Percentiles rank a stretch among this genome's conserved stretches.
Conservation (phyloP, 306 rosid species). For the Ammopiptanthus mongolicus region DNA sequence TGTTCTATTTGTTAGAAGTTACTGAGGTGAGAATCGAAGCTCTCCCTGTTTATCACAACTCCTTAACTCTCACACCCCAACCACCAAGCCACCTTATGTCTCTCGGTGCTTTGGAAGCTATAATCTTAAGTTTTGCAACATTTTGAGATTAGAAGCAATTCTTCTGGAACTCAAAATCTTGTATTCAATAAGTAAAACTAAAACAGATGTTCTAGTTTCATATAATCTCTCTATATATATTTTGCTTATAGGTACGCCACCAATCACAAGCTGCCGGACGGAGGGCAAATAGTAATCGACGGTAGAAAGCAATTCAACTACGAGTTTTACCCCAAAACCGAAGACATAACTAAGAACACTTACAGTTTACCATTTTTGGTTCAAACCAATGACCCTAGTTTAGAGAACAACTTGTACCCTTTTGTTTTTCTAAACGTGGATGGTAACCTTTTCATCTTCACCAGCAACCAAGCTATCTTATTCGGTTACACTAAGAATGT, state of each 20-base stretch:
- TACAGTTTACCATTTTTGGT: slow-evolving; percentile 41
- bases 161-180: too few relatives aligned
- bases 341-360: neutral
- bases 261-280: slow-evolving; percentile 53
- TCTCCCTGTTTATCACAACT: too few relatives aligned
- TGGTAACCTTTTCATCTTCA: slow-evolving; percentile 56
- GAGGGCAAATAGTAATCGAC: slow-evolving; percentile 52
- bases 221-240: too few relatives aligned
- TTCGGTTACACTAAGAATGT: slow-evolving; percentile 32
- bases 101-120: too few relatives aligned
- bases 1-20: too few relatives aligned
- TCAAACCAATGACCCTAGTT: slow-evolving; percentile 33
- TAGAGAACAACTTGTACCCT: slow-evolving; percentile 66
- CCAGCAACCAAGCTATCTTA: slow-evolving; percentile 54
- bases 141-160: too few relatives aligned
- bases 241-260: slow-evolving; percentile 37
- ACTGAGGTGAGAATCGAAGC: too few relatives aligned
- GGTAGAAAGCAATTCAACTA: slow-evolving; percentile 51
- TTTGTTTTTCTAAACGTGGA: slow-evolving; percentile 60
- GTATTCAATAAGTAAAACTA: too few relatives aligned
- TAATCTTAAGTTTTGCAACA: too few relatives aligned
- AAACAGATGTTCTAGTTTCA: too few relatives aligned
- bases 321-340: slow-evolving; percentile 56
- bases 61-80: too few relatives aligned
- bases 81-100: too few relatives aligned